Base-by-base conservation (phyloP, 352 stramenopile species). In the Pythium grandisporangium region DNA sequence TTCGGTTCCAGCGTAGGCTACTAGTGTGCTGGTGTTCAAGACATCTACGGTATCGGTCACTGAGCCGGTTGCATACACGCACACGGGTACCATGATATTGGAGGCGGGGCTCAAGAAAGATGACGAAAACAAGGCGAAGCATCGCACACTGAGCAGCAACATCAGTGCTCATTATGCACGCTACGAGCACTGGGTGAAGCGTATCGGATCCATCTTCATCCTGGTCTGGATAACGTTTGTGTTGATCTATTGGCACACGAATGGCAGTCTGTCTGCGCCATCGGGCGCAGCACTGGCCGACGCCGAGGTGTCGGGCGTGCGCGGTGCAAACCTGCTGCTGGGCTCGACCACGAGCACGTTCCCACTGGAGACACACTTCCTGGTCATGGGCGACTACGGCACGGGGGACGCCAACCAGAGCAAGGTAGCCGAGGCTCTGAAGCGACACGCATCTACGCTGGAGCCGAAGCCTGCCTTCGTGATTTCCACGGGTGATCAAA, bases 341-440 rank as follows among this genome's bases (percentile, higher is more conserved):
- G 53, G 26, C 16, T 63, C 63, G 6, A 65, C 60, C 11, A 40
- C 69, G 16, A 63, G 58, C 23, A 56, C 53, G 19, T 85, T 84
- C 42, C 73, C 73, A 5, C 45, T 70, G 6, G 51, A 70, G 27
- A 84, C 76, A 26, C 75, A 76, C 38, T 93, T 93, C 34, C 50
- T 93, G 30, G 75, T 80, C 22, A 70, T 93, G 19, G 80, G 80
- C 25, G 80, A 93, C 50, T 93, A 81, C 35, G 80, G 80, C 23
- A 91, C 78, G 20, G 80, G 80, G 20, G 70, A 77, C 32, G 37
- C 61, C 21, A 64, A 41, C 44, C 80, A 93, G 53, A 48, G 53
- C 20, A 64, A 70, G 42, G 77, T 89, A 10, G 78, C 75, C 0
- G 30, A 66, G n/a, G 58, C 71, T 32, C 58, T 93, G 14, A 73